Conservation (phyloP, 257 asterid species). For the Solanum verrucosum region DNA sequence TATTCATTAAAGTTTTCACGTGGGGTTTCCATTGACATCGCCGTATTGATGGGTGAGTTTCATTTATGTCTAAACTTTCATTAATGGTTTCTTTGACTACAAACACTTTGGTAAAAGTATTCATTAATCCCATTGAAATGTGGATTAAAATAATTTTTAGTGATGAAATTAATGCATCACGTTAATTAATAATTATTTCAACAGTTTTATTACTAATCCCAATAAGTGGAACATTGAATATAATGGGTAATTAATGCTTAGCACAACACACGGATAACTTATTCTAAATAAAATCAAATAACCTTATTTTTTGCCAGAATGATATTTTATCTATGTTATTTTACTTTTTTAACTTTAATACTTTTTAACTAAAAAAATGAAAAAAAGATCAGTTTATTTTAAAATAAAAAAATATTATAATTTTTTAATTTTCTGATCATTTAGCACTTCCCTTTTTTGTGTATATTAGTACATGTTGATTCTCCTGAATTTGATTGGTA, state of each 20-base stretch:
- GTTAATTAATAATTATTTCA: neutral
- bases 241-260: neutral
- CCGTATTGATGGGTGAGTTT: neutral
- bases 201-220: neutral
- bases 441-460: too few relatives aligned
- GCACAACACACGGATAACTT: neutral
- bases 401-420: too few relatives aligned
- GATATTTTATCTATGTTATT: too few relatives aligned
- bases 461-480: neutral
- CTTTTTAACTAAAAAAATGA: too few relatives aligned
- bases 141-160: neutral
- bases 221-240: neutral
- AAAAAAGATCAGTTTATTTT: too few relatives aligned
- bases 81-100: slow-evolving; percentile 10
- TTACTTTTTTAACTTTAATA: too few relatives aligned
- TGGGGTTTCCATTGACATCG: neutral
- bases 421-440: too few relatives aligned
- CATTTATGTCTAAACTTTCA: neutral
- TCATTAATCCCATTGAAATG: neutral
- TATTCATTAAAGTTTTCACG: neutral
- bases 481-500: neutral
- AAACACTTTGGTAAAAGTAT: neutral
- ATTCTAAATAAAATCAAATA: neutral
- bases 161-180: neutral
- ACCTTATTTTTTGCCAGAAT: too few relatives aligned